Conservation (phyloP, 2,329 filamentous ascomycete species). For the Cladorrhinum sp. region DNA sequence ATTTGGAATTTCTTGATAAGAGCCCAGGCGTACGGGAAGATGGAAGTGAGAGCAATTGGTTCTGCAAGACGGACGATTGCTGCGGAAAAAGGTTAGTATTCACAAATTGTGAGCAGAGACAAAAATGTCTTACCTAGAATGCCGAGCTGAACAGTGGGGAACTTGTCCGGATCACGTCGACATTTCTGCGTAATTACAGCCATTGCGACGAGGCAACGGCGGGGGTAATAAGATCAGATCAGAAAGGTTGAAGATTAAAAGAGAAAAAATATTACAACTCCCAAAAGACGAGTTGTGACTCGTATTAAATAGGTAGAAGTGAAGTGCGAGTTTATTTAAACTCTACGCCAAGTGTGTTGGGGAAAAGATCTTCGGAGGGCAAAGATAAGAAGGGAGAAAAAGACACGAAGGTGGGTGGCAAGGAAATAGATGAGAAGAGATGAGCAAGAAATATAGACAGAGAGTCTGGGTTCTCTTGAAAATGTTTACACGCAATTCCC, state of each 20-base stretch:
- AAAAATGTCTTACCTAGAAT: constrained; percentile 64
- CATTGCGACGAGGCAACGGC: constrained; percentile 41
- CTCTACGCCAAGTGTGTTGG: neutral
- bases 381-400: neutral
- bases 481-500: neutral
- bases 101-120: neutral
- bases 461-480: neutral
- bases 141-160: constrained; percentile 79
- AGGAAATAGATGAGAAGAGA: neutral
- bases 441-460: neutral
- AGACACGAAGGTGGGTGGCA: neutral
- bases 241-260: neutral
- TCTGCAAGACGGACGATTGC: constrained; percentile 91
- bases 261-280: neutral
- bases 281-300: neutral
- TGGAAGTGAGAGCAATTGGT: constrained; percentile 87
- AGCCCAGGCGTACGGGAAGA: constrained; percentile 88
- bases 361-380: neutral
- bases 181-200: constrained; percentile 49
- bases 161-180: constrained; percentile 65
- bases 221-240: constrained; percentile 9
- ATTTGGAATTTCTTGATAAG: constrained; percentile 75
- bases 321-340: neutral
- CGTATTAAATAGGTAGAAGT: neutral
- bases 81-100: constrained; percentile 36